phyloP scores from a whole-genome alignment of 2,329 filamentous ascomycete genomes.

The Nemania sp. region DNA sequence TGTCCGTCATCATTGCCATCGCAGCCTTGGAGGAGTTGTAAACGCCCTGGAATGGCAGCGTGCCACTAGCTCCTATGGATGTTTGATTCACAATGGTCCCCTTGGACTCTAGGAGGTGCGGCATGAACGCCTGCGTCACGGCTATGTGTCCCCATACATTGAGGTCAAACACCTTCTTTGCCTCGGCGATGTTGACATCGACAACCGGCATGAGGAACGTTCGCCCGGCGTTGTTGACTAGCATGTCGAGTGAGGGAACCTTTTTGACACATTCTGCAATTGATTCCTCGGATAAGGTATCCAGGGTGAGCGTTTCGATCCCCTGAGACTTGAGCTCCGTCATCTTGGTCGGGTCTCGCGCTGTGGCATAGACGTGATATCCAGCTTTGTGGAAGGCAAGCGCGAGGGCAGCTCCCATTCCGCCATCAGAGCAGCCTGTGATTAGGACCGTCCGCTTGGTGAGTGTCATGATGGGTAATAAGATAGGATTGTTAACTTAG shows the following conservation, averaged over 20 bases:
- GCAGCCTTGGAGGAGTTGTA: slow-evolving; percentile 57
- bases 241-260: slow-evolving; percentile 12
- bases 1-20: slow-evolving; percentile 59
- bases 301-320: slow-evolving; percentile 15
- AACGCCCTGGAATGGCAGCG: slow-evolving; percentile 50
- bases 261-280: slow-evolving; percentile 8
- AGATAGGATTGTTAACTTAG: not conserved
- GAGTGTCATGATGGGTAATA: not conserved
- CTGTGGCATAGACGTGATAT: slow-evolving; percentile 58
- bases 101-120: slow-evolving; percentile 46
- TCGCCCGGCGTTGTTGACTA: slow-evolving; percentile 14
- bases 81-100: slow-evolving; percentile 55
- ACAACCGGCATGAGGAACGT: slow-evolving; percentile 46
- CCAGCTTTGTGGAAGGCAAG: slow-evolving; percentile 52
- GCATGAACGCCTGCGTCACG: slow-evolving; percentile 53
- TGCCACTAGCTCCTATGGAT: slow-evolving; percentile 49
- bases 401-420: slow-evolving; percentile 57
- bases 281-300: slow-evolving; percentile 9
- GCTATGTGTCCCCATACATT: slow-evolving; percentile 53
- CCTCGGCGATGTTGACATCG: slow-evolving; percentile 49
- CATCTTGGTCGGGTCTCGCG: slow-evolving; percentile 53
- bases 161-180: slow-evolving; percentile 51
- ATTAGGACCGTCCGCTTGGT: slow-evolving; percentile 33
- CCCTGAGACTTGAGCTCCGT: slow-evolving; percentile 30
- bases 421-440: slow-evolving; percentile 53